Evolutionary conservation across 1,284 basidiomycete species (phyloP).

Genomic region (Cryptococcus floricola): DNA sequence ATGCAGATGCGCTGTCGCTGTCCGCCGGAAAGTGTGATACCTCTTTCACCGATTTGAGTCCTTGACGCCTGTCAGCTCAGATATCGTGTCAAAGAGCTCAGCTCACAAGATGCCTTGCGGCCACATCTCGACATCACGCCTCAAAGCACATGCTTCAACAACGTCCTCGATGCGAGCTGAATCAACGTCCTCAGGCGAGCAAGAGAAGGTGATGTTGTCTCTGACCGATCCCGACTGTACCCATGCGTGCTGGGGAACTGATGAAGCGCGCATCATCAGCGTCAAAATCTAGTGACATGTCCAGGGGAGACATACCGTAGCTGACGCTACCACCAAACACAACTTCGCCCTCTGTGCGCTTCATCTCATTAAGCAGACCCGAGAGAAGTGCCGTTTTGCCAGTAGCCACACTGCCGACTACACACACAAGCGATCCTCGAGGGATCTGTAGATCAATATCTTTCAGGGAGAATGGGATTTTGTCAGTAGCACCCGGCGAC

Average conservation of each 20-base stretch:
- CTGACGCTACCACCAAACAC: constrained; percentile 61
- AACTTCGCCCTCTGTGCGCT: constrained; percentile 58
- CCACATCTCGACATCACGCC: constrained; percentile 26
- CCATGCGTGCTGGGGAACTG: constrained; percentile 55
- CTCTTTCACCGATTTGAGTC: constrained; percentile 19
- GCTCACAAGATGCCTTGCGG: constrained; percentile 47
- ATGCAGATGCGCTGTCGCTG: constrained; percentile 21
- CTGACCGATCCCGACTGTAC: constrained; percentile 64
- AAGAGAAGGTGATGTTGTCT: constrained; percentile 48
- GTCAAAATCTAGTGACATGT: constrained; percentile 8
- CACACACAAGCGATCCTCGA: constrained; percentile 25
- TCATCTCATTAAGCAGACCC: constrained; percentile 72
- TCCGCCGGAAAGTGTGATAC: constrained; percentile 23
- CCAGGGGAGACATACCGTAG: constrained; percentile 52
- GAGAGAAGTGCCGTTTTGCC: constrained; percentile 58
- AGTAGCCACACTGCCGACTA: constrained; percentile 39
- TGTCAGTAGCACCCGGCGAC: background rate
- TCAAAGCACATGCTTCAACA: constrained; percentile 27
- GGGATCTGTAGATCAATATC: constrained; percentile 8
- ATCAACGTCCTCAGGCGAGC: constrained; percentile 18
- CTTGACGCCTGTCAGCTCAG: background rate
- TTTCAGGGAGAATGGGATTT: constrained; percentile 4
- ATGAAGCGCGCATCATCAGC: constrained; percentile 39
- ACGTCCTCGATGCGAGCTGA: constrained; percentile 13
- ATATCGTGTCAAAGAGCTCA: background rate